Conservation (phyloP, 2,329 filamentous ascomycete genomes). For the Cladophialophora bantiana region DNA sequence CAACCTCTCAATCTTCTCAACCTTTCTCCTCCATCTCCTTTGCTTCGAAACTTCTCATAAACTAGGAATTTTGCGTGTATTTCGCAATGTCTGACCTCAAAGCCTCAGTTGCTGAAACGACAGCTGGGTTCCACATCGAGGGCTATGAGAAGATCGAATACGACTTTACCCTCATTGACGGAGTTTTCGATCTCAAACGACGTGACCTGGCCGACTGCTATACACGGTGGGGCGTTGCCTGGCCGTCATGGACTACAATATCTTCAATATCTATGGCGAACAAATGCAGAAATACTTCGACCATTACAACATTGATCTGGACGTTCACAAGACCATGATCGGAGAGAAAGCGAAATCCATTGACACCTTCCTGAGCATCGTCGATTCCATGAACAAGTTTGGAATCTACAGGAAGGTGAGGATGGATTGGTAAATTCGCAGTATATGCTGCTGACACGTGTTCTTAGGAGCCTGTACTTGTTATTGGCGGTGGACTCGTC, state of each 20-base stretch:
- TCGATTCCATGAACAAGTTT: constrained; percentile 77
- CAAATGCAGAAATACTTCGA: constrained; percentile 73
- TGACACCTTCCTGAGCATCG: constrained; percentile 71
- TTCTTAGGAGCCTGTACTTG: constrained; percentile 66
- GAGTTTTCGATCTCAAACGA: constrained; percentile 68
- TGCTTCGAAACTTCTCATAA: constrained; percentile 4
- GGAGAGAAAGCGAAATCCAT: constrained; percentile 78
- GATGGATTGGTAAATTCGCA: constrained; percentile 25
- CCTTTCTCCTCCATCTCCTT: not conserved
- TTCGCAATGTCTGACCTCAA: constrained; percentile 72
- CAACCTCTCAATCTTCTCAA: not conserved
- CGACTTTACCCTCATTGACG: constrained; percentile 75
- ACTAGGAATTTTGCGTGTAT: not conserved
- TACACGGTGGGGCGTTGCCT: constrained; percentile 69
- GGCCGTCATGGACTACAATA: constrained; percentile 74
- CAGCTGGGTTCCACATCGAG: constrained; percentile 71
- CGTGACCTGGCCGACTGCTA: constrained; percentile 70
- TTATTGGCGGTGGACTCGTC: constrained; percentile 73
- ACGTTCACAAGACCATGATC: constrained; percentile 75
- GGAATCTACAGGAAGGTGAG: constrained; percentile 69
- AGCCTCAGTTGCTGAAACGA: constrained; percentile 69
- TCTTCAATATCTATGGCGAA: constrained; percentile 71
- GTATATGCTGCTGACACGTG: constrained; percentile 11
- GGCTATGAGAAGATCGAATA: constrained; percentile 80
- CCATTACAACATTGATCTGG: constrained; percentile 67